Evolutionary conservation across 2,329 filamentous ascomycete genomes (phyloP).

Genomic region (Nemania sp.): DNA sequence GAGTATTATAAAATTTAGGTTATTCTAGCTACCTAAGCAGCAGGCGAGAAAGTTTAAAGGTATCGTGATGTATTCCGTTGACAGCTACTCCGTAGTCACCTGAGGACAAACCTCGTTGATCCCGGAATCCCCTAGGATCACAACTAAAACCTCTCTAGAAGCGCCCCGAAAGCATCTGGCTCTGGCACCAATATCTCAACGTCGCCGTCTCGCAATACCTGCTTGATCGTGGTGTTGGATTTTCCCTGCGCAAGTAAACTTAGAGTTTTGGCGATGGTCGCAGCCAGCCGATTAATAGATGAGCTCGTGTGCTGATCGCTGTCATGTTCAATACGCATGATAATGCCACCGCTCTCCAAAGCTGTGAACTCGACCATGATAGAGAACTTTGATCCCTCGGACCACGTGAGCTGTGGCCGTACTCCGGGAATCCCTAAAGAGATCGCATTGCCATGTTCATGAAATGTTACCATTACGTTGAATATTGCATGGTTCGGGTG

Average conservation of each 20-base stretch:
- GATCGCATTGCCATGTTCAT: not conserved
- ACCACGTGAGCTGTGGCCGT: not conserved
- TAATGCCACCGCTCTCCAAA: not conserved
- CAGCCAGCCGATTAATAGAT: not conserved
- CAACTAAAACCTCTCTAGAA: not conserved
- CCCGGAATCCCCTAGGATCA: too few relatives aligned
- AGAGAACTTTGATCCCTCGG: conserved; percentile 16
- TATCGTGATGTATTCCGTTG: too few relatives aligned
- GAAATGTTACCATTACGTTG: conserved; percentile 13
- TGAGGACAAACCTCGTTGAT: too few relatives aligned
- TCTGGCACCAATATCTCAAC: not conserved
- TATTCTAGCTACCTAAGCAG: too few relatives aligned
- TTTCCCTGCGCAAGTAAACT: not conserved
- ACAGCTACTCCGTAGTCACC: too few relatives aligned
- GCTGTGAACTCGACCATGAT: conserved; percentile 19
- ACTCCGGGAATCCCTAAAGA: not conserved
- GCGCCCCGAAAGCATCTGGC: not conserved
- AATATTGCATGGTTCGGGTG: conserved; percentile 11
- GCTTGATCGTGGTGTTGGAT: not conserved
- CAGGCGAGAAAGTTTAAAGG: too few relatives aligned
- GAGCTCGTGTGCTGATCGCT: not conserved
- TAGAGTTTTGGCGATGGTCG: not conserved
- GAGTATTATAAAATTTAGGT: too few relatives aligned
- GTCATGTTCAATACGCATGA: not conserved
- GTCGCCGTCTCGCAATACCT: not conserved